Percentiles rank a stretch among this genome's conserved stretches.
These are phyloP conservation scores for Didymella keratinophila DNA, from an alignment of 2,329 filamentous ascomycete species.

Conservation along the genomic window DNA sequence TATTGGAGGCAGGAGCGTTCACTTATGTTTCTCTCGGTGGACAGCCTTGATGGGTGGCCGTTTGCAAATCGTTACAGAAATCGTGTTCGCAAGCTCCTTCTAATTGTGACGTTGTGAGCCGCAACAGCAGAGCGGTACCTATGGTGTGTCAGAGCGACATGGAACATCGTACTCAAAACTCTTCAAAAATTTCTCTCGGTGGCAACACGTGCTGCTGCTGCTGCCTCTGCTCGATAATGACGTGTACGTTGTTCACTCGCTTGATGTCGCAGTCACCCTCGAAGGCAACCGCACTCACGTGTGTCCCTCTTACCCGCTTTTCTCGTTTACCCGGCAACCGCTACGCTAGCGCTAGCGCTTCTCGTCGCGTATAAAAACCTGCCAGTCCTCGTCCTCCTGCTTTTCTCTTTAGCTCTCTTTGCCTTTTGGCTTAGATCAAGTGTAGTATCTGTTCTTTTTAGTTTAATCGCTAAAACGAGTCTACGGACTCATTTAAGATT, in stretches of 20 bases:
- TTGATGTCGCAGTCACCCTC: background rate
- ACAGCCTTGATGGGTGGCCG: too few species aligned
- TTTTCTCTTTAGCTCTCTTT: slow-evolving; percentile 22
- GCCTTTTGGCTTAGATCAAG: slow-evolving; percentile 23
- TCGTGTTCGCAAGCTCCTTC: too few species aligned
- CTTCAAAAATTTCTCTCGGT: too few species aligned
- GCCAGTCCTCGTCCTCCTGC: slow-evolving; percentile 12
- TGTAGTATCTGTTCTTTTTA: slow-evolving; percentile 16
- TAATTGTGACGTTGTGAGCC: too few species aligned
- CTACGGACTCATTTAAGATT: slow-evolving; percentile 12
- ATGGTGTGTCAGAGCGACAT: too few species aligned
- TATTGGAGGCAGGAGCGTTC: slow-evolving; percentile 1
- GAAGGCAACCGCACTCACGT: slow-evolving; percentile 7
- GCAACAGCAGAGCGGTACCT: too few species aligned
- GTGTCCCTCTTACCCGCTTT: background rate
- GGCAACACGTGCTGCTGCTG: too few species aligned
- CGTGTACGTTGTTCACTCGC: background rate
- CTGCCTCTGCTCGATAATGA: too few species aligned
- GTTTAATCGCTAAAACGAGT: slow-evolving; percentile 12
- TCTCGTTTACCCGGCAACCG: background rate
- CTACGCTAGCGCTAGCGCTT: slow-evolving; percentile 8
- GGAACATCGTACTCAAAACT: too few species aligned
- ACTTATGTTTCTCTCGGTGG: too few species aligned
- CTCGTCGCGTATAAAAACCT: slow-evolving; percentile 6
- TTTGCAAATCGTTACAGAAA: too few species aligned